Evolutionary conservation across 2,329 filamentous ascomycete species (phyloP).

Genomic region (Acarospora socialis): DNA sequence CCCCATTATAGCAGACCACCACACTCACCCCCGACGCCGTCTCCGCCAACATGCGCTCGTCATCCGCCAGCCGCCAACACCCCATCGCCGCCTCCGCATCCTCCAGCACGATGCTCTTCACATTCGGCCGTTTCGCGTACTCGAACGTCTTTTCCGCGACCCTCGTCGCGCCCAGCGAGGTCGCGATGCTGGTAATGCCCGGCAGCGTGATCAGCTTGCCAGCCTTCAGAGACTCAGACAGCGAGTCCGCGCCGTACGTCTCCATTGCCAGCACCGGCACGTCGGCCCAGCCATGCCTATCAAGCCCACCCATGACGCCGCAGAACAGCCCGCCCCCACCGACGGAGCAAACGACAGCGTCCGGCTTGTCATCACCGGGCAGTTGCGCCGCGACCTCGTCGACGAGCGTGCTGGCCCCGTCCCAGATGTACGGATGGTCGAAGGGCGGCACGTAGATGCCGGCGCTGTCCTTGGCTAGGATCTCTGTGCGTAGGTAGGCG

Average conservation of each 20-base stretch:
- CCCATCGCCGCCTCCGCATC: slow-evolving; percentile 71
- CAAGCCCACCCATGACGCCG: slow-evolving; percentile 57
- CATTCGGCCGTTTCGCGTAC: slow-evolving; percentile 40
- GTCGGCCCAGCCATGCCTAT: slow-evolving; percentile 22
- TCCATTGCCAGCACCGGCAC: slow-evolving; percentile 56
- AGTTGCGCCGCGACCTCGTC: slow-evolving; percentile 31
- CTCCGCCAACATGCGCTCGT: slow-evolving; percentile 70
- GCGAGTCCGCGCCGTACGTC: slow-evolving; percentile 57
- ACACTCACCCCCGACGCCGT: slow-evolving; percentile 71
- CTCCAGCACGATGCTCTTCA: slow-evolving; percentile 48
- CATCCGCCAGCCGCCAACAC: slow-evolving; percentile 63
- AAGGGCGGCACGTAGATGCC: slow-evolving; percentile 38
- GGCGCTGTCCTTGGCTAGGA: slow-evolving; percentile 32
- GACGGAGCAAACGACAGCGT: slow-evolving; percentile 62
- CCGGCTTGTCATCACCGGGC: slow-evolving; percentile 36
- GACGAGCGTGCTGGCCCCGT: slow-evolving; percentile 32
- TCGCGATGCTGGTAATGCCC: slow-evolving; percentile 62
- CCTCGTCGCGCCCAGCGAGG: slow-evolving; percentile 56
- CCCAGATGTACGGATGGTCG: slow-evolving; percentile 36
- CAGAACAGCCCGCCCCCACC: slow-evolving; percentile 71
- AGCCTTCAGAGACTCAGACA: slow-evolving; percentile 47
- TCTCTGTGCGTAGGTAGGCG: slow-evolving; percentile 43
- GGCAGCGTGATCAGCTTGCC: slow-evolving; percentile 46
- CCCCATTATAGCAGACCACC: slow-evolving; percentile 21
- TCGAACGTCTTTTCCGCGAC: slow-evolving; percentile 56